Percentiles rank a stretch among this genome's conserved stretches.
These are phyloP conservation scores for Eryngium alpinum DNA, from an alignment of 140 eudicot species.

Conservation along the genomic window DNA sequence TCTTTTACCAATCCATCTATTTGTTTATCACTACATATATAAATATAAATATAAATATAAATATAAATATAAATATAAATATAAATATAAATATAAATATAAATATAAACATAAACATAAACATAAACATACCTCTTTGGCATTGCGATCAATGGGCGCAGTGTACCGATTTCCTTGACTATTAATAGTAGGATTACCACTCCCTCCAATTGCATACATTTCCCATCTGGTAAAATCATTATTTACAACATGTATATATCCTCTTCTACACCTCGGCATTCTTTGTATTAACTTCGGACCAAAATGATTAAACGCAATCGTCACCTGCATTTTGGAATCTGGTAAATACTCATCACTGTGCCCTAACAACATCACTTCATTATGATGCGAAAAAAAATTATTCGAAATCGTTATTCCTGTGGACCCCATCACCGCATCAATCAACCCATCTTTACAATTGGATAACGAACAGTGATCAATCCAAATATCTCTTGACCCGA, in stretches of 20 bases:
- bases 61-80: too few species aligned
- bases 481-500: conserved; percentile 85
- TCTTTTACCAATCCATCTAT: too few species aligned
- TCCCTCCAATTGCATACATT: conserved; percentile 95
- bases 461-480: conserved; percentile 85
- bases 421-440: conserved; percentile 91
- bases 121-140: conserved; percentile 57
- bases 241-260: conserved; percentile 81
- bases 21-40: too few species aligned
- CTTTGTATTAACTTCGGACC: conserved; percentile 75
- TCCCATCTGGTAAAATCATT: conserved; percentile 85
- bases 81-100: too few species aligned
- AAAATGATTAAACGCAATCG: conserved; percentile 73
- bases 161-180: conserved; percentile 92
- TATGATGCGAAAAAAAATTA: conserved; percentile 79
- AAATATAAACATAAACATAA: too few species aligned
- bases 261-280: conserved; percentile 91
- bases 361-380: conserved; percentile 87
- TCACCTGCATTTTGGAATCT: conserved; percentile 88
- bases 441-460: conserved; percentile 79
- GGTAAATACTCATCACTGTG: conserved; percentile 77
- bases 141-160: conserved; percentile 64
- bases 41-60: too few species aligned
- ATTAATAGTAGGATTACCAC: conserved; percentile 83
- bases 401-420: conserved; percentile 88